These are phyloP conservation scores for Rhizophagus sp. DNA, from an alignment of 192 early-diverging fungal species.

Conservation along the genomic window DNA sequence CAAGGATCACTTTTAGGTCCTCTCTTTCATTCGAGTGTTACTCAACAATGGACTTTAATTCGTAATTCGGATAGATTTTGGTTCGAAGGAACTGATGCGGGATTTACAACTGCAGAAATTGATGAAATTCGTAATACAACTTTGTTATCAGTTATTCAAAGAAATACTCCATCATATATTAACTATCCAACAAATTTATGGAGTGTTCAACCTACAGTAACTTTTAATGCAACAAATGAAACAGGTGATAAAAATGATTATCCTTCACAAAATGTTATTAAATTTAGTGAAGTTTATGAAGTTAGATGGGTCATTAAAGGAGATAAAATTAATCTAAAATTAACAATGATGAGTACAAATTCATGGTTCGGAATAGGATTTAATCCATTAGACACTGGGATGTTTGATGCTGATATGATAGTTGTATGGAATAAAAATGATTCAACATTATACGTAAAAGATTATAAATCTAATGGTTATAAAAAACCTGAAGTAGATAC, in stretches of 20 bases:
- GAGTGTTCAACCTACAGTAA: not conserved
- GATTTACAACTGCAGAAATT: constrained; percentile 42
- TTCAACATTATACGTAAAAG: not conserved
- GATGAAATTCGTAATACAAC: constrained; percentile 30
- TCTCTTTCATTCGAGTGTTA: not conserved
- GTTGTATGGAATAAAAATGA: not conserved
- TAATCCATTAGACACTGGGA: constrained; percentile 3
- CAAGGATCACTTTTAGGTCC: not conserved
- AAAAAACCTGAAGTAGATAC: not conserved
- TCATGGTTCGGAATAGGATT: constrained; percentile 16
- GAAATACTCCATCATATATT: not conserved
- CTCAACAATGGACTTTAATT: constrained; percentile 38
- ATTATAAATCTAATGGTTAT: not conserved
- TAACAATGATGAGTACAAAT: not conserved
- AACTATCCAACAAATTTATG: not conserved
- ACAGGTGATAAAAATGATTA: not conserved
- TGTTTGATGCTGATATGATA: constrained; percentile 10
- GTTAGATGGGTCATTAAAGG: not conserved
- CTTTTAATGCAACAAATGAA: not conserved
- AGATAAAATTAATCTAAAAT: not conserved
- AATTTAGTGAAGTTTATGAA: not conserved
- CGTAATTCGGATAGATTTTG: constrained; percentile 56
- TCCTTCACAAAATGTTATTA: not conserved
- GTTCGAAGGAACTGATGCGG: constrained; percentile 41
- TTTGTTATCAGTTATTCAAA: constrained; percentile 13